These are phyloP conservation scores for Vaccinium macrocarpon DNA, from an alignment of 148 eudicot species.

Conservation along the genomic window DNA sequence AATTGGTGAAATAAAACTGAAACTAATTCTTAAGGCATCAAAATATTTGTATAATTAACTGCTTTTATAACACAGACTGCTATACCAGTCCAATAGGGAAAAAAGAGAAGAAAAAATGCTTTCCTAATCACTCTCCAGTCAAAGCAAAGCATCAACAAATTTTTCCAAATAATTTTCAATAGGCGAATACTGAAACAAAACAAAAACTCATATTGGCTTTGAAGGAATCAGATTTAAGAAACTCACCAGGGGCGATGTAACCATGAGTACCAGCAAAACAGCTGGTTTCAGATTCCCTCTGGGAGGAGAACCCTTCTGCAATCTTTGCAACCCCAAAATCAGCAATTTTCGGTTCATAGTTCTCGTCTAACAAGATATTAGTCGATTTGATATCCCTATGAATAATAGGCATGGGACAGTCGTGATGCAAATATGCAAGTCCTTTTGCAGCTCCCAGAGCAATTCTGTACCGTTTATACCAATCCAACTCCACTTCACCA, in stretches of 20 bases:
- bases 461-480: conserved; percentile 65
- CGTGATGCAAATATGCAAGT: conserved; percentile 81
- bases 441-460: conserved; percentile 91
- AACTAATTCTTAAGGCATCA: neutral
- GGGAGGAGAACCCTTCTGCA: conserved; percentile 28
- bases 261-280: conserved; percentile 93
- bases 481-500: conserved; percentile 59
- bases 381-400: conserved; percentile 89
- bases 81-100: neutral
- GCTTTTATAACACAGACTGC: neutral
- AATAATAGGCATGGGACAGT: conserved; percentile 66
- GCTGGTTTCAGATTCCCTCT: conserved; percentile 39
- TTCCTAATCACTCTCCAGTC: neutral
- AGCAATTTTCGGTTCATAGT: conserved; percentile 78
- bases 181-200: neutral
- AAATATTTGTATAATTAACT: neutral
- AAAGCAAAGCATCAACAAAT: neutral
- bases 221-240: neutral
- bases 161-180: neutral
- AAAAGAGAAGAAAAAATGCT: too few species aligned
- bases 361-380: conserved; percentile 72
- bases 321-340: conserved; percentile 87
- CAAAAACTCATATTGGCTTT: neutral
- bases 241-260: conserved; percentile 92
- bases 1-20: neutral